Evolutionary conservation across 768 basidiomycete genomes (phyloP).

Genomic region (Hebeloma cylindrosporum): DNA sequence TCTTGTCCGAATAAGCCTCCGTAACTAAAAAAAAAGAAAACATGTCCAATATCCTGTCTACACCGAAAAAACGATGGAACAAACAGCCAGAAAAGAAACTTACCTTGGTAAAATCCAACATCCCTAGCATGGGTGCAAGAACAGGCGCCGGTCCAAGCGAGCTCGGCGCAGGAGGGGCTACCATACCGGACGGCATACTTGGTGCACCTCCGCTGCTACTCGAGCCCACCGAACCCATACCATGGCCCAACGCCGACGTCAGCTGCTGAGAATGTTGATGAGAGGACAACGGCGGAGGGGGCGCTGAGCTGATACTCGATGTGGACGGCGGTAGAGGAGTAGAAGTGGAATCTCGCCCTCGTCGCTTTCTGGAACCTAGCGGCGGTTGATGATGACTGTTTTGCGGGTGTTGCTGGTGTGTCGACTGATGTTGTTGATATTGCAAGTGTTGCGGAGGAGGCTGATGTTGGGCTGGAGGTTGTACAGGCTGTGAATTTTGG

Average conservation of each 20-base stretch:
- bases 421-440: no score
- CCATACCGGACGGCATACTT: slow-evolving; percentile 1
- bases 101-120: slow-evolving; percentile 18
- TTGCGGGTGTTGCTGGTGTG: slow-evolving; percentile 8
- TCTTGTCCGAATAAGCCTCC: no score
- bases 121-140: neutral
- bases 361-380: slow-evolving; percentile 7
- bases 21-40: neutral
- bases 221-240: neutral
- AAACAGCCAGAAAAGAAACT: neutral
- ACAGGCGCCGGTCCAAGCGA: no score
- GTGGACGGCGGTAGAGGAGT: slow-evolving; percentile 1
- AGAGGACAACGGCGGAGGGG: neutral
- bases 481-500: neutral
- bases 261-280: slow-evolving; percentile 3
- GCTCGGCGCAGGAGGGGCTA: neutral
- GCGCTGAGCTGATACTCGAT: neutral
- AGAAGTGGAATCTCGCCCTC: slow-evolving; percentile 1
- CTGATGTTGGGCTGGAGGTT: no score
- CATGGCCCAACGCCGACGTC: slow-evolving; percentile 7
- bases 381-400: no score
- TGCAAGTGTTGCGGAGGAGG: slow-evolving; percentile 9
- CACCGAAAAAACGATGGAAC: neutral
- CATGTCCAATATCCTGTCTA: no score
- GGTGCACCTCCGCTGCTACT: neutral